Percentiles rank a stretch among this genome's conserved stretches.
Conservation (phyloP, 2,329 filamentous ascomycete species). For the Didymellaceae sp. region DNA sequence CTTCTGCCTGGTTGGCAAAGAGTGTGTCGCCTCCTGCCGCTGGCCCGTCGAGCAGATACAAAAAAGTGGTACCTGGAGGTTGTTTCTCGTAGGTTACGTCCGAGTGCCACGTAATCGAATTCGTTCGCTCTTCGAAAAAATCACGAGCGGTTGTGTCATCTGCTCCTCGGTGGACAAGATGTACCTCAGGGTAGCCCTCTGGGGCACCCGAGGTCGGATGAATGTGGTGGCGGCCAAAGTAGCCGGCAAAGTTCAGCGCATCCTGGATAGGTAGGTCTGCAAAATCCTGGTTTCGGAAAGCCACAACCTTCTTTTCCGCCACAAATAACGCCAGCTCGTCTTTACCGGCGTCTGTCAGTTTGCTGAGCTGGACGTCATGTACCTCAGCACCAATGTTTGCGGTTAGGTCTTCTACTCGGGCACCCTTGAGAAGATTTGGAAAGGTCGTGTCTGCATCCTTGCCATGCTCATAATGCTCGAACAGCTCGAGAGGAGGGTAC, state of each 20-base stretch:
- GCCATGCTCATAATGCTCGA: constrained; percentile 77
- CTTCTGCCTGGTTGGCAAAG: constrained; percentile 79
- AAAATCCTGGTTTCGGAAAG: constrained; percentile 76
- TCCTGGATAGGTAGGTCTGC: constrained; percentile 71
- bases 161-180: constrained; percentile 77
- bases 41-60: constrained; percentile 86
- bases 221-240: constrained; percentile 83
- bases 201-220: constrained; percentile 80
- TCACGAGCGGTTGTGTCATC: constrained; percentile 65
- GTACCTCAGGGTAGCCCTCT: constrained; percentile 74
- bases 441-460: constrained; percentile 74
- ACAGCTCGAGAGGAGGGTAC: constrained; percentile 70
- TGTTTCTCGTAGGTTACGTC: constrained; percentile 89
- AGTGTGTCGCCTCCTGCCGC: constrained; percentile 82
- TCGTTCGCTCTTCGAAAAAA: constrained; percentile 74
- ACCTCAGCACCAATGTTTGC: constrained; percentile 78
- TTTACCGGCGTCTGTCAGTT: constrained; percentile 71
- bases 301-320: constrained; percentile 75
- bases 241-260: constrained; percentile 72
- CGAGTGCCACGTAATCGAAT: constrained; percentile 86
- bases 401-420: constrained; percentile 66
- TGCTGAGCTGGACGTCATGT: constrained; percentile 72
- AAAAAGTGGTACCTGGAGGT: constrained; percentile 86
- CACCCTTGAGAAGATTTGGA: constrained; percentile 68
- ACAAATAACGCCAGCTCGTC: constrained; percentile 79